These are phyloP conservation scores for Sordariomycetes sp. DNA, from an alignment of 2,329 filamentous ascomycete species.

Conservation along the genomic window DNA sequence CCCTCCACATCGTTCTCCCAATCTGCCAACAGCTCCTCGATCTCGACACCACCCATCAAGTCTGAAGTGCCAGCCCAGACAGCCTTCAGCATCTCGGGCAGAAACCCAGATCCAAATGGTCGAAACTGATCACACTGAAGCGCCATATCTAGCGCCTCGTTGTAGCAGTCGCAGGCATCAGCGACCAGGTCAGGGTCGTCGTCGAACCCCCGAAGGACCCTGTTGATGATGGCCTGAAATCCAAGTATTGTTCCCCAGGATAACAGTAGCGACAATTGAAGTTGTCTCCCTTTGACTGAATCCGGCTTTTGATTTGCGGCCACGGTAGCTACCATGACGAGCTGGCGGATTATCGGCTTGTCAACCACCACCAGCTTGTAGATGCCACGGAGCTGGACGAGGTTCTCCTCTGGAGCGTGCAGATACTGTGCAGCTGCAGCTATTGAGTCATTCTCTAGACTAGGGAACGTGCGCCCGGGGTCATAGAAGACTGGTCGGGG, in stretches of 20 bases:
- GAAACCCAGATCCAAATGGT: slow-evolving; percentile 9
- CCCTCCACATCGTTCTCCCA: slow-evolving; percentile 10
- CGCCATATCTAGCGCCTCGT: slow-evolving; percentile 8
- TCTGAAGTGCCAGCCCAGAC: slow-evolving; percentile 9
- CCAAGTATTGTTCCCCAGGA: slow-evolving; percentile 8
- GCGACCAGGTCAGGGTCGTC: background rate
- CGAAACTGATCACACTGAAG: slow-evolving; percentile 7
- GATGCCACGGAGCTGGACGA: no score
- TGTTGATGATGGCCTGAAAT: slow-evolving; percentile 7
- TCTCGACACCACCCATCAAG: slow-evolving; percentile 3
- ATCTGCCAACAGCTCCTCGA: slow-evolving; percentile 8
- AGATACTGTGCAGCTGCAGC: no score
- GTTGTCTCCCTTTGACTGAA: slow-evolving; percentile 2
- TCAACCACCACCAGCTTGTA: no score
- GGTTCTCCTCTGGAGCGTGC: no score
- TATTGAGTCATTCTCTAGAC: slow-evolving; percentile 7
- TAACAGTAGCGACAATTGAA: slow-evolving; percentile 5
- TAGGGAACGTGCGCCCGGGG: slow-evolving; percentile 8
- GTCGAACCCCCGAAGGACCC: slow-evolving; percentile 7
- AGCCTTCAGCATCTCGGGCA: slow-evolving; percentile 9
- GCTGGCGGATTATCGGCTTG: no score
- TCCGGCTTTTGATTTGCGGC: slow-evolving; percentile 8
- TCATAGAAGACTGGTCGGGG: slow-evolving; percentile 9
- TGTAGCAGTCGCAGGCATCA: slow-evolving; percentile 5
- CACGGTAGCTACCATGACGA: slow-evolving; percentile 5